phyloP scores from a whole-genome alignment of 2,329 filamentous ascomycete species.

The Cladosporium halotolerans region DNA sequence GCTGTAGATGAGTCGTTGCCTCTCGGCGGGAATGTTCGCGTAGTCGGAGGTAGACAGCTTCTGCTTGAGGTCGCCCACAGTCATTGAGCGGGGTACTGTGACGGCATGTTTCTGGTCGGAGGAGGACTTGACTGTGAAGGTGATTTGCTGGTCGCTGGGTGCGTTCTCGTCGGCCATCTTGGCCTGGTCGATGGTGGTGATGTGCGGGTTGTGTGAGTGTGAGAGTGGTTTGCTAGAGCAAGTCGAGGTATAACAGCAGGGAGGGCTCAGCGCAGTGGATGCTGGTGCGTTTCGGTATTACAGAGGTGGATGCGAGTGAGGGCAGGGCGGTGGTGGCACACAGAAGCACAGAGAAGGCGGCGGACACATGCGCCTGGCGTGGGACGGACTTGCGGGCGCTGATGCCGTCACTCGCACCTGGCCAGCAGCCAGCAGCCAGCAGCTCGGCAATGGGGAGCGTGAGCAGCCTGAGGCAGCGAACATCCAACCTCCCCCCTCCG shows the following conservation, averaged over 20 bases:
- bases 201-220: background rate
- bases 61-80: constrained; percentile 79
- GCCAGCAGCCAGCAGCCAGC: too few relatives aligned
- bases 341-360: too few relatives aligned
- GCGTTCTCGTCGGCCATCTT: constrained; percentile 51
- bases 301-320: too few relatives aligned
- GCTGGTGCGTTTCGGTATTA: background rate
- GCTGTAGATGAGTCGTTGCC: constrained; percentile 94
- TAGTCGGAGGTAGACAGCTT: constrained; percentile 77
- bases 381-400: too few relatives aligned
- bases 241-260: too few relatives aligned
- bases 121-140: constrained; percentile 98
- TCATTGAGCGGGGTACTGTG: constrained; percentile 69
- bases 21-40: constrained; percentile 78
- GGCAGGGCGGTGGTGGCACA: too few relatives aligned
- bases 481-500: too few relatives aligned
- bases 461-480: too few relatives aligned
- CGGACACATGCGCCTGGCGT: too few relatives aligned
- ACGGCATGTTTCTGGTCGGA: constrained; percentile 77
- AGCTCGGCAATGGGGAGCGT: too few relatives aligned
- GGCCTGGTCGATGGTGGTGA: constrained; percentile 40
- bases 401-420: too few relatives aligned
- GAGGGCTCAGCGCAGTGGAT: background rate
- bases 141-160: constrained; percentile 62
- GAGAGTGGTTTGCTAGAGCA: background rate